Evolutionary conservation across 352 stramenopile species (phyloP).

Genomic region (Globisporangium nodosum): DNA sequence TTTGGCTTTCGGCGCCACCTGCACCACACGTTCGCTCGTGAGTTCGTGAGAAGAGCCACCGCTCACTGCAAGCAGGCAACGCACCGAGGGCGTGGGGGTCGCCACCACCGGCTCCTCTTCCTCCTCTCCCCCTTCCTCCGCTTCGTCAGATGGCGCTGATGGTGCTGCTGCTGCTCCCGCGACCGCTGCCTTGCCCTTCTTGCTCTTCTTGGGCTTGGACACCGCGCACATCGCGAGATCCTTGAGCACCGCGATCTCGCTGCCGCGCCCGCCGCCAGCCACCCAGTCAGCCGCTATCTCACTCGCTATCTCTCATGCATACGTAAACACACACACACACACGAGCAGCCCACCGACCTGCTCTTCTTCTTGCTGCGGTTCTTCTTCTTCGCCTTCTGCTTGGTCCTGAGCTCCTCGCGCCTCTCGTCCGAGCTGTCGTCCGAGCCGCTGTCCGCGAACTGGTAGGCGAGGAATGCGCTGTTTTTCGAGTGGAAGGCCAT

Average conservation of each 20-base stretch:
- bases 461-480: conserved; percentile 67
- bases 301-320: neutral
- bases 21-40: neutral
- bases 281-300: neutral
- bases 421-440: conserved; percentile 53
- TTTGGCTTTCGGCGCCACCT: neutral
- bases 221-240: conserved; percentile 63
- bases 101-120: neutral
- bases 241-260: conserved; percentile 61
- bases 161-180: neutral
- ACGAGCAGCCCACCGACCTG: conserved; percentile 27
- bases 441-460: conserved; percentile 37
- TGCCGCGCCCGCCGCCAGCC: conserved; percentile 4
- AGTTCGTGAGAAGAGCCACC: neutral
- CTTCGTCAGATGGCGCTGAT: conserved; percentile 8
- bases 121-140: neutral
- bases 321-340: conserved; percentile 2
- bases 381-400: conserved; percentile 75
- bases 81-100: neutral
- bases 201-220: conserved; percentile 57
- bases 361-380: conserved; percentile 71
- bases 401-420: conserved; percentile 40
- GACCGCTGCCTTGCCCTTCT: conserved; percentile 26
- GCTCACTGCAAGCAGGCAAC: neutral
- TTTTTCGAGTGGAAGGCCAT: conserved; percentile 26